These are phyloP conservation scores for Xylaria sp. DNA, from an alignment of 2,329 filamentous ascomycete species.

Conservation along the genomic window DNA sequence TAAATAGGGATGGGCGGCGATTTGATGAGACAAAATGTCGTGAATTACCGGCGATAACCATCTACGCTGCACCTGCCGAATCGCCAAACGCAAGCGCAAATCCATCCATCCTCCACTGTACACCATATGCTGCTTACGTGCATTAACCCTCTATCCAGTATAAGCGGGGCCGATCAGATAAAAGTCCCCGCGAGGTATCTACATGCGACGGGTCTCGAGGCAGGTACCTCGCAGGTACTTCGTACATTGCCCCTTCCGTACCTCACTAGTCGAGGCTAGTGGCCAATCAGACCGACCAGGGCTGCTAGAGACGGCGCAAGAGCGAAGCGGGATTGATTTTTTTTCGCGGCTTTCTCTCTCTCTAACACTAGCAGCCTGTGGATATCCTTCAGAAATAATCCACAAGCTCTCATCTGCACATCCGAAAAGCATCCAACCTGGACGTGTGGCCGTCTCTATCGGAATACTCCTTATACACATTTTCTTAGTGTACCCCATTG, in stretches of 20 bases:
- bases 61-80: neutral
- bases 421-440: neutral
- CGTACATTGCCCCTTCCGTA: too few species aligned
- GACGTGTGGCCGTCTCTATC: neutral
- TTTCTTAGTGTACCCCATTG: neutral
- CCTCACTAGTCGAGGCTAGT: neutral
- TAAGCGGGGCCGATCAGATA: neutral
- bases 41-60: neutral
- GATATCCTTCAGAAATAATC: conserved; percentile 1
- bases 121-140: neutral
- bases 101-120: neutral
- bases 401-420: conserved; percentile 4
- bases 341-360: conserved; percentile 12
- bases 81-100: neutral
- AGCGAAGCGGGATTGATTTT: conserved; percentile 18
- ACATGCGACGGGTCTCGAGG: neutral
- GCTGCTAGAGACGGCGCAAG: conserved; percentile 13
- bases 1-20: neutral
- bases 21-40: neutral
- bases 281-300: conserved; percentile 7
- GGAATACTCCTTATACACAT: too few species aligned
- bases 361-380: neutral
- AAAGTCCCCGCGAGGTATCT: too few species aligned
- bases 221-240: neutral
- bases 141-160: neutral